phyloP scores from a whole-genome alignment of 257 asterid species.

The Striga asiatica region DNA sequence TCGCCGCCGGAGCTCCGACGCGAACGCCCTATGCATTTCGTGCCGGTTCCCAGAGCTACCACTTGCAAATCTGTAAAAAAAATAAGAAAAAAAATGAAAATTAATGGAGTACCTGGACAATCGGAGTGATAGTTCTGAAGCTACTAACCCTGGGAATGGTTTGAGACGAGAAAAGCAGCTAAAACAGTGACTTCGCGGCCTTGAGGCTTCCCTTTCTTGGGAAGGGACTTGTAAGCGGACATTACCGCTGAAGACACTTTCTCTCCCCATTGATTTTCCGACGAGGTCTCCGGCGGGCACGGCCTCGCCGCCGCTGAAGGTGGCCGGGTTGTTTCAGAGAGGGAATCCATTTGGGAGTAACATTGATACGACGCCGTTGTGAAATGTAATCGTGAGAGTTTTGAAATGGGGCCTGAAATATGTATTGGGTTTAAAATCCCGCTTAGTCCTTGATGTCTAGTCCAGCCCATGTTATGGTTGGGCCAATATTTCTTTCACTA shows the following conservation, averaged over 20 bases:
- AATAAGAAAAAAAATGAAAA: not conserved
- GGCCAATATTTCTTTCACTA: too few relatives aligned
- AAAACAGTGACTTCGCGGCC: conserved; percentile 93
- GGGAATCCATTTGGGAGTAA: conserved; percentile 17
- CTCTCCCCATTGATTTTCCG: conserved; percentile 40
- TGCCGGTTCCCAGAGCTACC: conserved; percentile 87
- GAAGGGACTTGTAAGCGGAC: conserved; percentile 41
- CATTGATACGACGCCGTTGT: not conserved
- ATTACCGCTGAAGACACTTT: conserved; percentile 44
- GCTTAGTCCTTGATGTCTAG: too few relatives aligned
- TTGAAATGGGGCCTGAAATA: too few relatives aligned
- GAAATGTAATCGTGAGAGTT: too few relatives aligned
- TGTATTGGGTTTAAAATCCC: too few relatives aligned
- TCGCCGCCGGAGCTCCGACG: conserved; percentile 64
- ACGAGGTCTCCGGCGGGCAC: conserved; percentile 13
- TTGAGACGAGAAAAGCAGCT: conserved; percentile 78
- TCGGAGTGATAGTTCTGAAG: not conserved
- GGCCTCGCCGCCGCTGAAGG: conserved; percentile 13
- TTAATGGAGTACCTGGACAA: not conserved
- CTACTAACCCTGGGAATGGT: conserved; percentile 45
- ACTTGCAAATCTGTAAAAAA: conserved; percentile 46
- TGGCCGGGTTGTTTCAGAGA: conserved; percentile 17
- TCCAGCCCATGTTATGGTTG: too few relatives aligned
- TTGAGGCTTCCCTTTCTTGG: conserved; percentile 94
- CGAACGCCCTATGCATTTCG: conserved; percentile 73